Percentiles rank a stretch among this genome's conserved stretches.
These are phyloP conservation scores for Globisporangium megalacanthum DNA, from an alignment of 352 stramenopile genomes.

Conservation along the genomic window DNA sequence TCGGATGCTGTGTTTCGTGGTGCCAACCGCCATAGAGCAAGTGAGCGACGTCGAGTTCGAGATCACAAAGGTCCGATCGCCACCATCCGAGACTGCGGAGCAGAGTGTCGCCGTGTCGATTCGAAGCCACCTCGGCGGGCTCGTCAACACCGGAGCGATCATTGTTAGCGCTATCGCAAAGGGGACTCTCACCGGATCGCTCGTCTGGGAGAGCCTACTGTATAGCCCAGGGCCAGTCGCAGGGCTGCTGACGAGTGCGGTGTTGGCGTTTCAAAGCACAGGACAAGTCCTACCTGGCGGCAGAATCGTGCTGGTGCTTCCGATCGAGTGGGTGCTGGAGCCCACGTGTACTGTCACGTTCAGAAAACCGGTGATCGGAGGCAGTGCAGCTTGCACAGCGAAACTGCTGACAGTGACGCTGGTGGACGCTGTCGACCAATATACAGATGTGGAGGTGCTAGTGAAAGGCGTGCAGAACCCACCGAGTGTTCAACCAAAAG, in stretches of 20 bases:
- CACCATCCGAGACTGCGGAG: slow-evolving; percentile 29
- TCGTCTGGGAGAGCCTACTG: slow-evolving; percentile 40
- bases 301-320: slow-evolving; percentile 32
- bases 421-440: slow-evolving; percentile 30
- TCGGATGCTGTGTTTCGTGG: slow-evolving; percentile 24
- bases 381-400: slow-evolving; percentile 19
- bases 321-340: slow-evolving; percentile 36
- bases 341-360: slow-evolving; percentile 28
- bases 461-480: slow-evolving; percentile 46
- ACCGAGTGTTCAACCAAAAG: slow-evolving; percentile 22
- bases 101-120: slow-evolving; percentile 17
- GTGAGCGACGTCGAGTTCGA: slow-evolving; percentile 29
- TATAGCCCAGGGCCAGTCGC: slow-evolving; percentile 48
- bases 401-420: slow-evolving; percentile 34
- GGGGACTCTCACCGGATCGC: slow-evolving; percentile 28
- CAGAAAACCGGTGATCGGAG: slow-evolving; percentile 24
- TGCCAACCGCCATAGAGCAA: slow-evolving; percentile 23
- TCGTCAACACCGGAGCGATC: slow-evolving; percentile 37
- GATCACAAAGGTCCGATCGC: slow-evolving; percentile 38
- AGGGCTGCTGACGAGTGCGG: slow-evolving; percentile 33
- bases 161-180: slow-evolving; percentile 26
- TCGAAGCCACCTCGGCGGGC: slow-evolving; percentile 38
- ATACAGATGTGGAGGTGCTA: slow-evolving; percentile 26
- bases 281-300: slow-evolving; percentile 31
- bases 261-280: slow-evolving; percentile 31